Evolutionary conservation across 208 protist genomes (phyloP), one percentile per base, ranked within the genome.

Genomic region (Crithidia bombi): DNA sequence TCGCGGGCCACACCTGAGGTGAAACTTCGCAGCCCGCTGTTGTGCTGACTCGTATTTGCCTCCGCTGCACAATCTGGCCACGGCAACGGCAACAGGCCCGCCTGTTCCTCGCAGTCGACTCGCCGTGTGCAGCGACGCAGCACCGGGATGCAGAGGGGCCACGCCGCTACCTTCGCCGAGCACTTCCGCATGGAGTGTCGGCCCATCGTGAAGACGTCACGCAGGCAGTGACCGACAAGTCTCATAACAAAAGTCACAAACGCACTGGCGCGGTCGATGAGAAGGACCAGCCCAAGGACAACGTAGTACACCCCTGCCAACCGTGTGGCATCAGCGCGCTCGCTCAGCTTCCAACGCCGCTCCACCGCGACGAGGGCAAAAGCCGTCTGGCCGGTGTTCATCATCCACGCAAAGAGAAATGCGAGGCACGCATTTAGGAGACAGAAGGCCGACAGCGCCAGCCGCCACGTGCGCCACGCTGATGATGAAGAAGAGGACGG

Each of bases 331-430:
- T n/a, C 32, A 19, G 65, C 69, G 15, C 69, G 73, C 39, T 59
- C 66, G 15, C 25, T 4, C 0, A 69, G 59, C 12, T 73, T 32
- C 81, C 81, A 87, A 0, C 39, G 12, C 17, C 63, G 73, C 25
- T 23, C 39, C 30, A 15, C 41, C 9, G 56, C 72, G 12, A 36
- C 55, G 14, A 87, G 17, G n/a, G 72, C 55, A 61, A 87, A 83
- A 23, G 73, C 47, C 10, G 65, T 30, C 33, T 81, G 76, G 7
- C 57, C 41, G 0, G 35, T 68, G 25, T 12, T 19, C 67, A 83
- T 70, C 78, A 87, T 83, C 78, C 74, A 83, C 25, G 78, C 62
- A 57, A 87, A 87, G 19, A 83, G 62, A 21, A 87, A 77, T 9
- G 59, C 61, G 21, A 81, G 62, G 21, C 21, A 14, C 17, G 59